These are phyloP conservation scores for Scedosporium minutisporum DNA, from an alignment of 2,329 filamentous ascomycete species.

Conservation along the genomic window DNA sequence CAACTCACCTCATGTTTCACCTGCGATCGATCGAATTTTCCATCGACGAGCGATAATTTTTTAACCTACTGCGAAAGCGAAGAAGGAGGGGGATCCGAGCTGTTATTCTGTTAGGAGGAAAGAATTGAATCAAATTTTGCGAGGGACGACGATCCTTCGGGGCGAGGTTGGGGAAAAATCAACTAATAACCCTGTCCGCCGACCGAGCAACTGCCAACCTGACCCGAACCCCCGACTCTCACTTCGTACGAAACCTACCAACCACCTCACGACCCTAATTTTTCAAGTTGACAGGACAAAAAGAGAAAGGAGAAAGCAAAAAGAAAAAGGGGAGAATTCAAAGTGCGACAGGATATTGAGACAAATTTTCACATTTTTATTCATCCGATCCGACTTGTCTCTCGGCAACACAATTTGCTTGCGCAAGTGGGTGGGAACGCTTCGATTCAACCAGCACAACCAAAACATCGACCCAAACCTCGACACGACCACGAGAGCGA, in stretches of 20 bases:
- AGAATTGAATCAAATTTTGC: not conserved
- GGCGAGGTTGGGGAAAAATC: not conserved
- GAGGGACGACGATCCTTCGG: not conserved
- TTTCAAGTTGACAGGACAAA: constrained; percentile 8
- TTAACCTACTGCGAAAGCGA: not conserved
- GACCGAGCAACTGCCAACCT: not conserved
- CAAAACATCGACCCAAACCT: constrained; percentile 1
- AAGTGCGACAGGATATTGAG: not conserved
- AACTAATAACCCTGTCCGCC: not conserved
- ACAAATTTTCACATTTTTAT: constrained; percentile 6
- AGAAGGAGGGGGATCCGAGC: not conserved
- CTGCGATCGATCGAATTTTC: not conserved
- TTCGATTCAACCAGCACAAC: not conserved
- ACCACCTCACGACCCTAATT: not conserved
- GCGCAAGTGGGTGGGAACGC: not conserved
- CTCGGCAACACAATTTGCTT: not conserved
- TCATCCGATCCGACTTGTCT: not conserved
- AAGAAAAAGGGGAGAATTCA: constrained; percentile 5
- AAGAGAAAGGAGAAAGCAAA: constrained; percentile 11
- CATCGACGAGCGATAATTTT: not conserved
- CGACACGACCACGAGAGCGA: not conserved
- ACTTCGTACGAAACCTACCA: not conserved
- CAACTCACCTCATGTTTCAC: not conserved
- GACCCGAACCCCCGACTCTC: not conserved
- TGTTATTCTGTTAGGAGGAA: not conserved